Base-by-base conservation (phyloP, 2,329 filamentous ascomycete genomes). In the Arthrobotrys entomopaga region DNA sequence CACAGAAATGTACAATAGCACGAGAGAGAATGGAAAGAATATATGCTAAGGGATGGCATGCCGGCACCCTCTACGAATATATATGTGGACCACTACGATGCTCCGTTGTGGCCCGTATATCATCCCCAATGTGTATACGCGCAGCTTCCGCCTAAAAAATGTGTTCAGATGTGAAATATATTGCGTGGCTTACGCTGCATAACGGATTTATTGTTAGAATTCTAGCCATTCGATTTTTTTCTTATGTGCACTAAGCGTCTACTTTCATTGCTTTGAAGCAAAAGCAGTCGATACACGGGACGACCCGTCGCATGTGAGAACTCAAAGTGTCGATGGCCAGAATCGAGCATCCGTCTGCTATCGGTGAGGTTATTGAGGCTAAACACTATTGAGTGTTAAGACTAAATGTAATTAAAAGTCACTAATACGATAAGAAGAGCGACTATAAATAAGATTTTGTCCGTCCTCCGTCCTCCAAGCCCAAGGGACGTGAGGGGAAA, bases 201-300 rank as follows among this genome's bases (percentile, higher is more conserved):
- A 19, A 43, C 38, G 53, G 34, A 43, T 13, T 57, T 13, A 34
- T 43, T 10, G 19, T 42, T 43, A 57, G n/a, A 15, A 38, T 24
- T 20, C 53, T 57, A 57, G 53, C 53, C 53, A 57, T 43, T 57
- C 53, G 5, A 57, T 15, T 57, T 57, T 56, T 43, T 34, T 34
- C 29, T 34, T 5, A 34, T 8, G 7, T 34, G 29, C 29, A 34
- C 29, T 34, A 22, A 57, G 16, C 16, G 16, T 54, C 6, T 40
- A 13, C 34, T 24, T 11, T 42, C 34, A n/a, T 57, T 24, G 34
- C 15, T 16, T 22, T 38, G 16, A 24, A 38, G 13, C n/a, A n/a
- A 42, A 20, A 24, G 15, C 26, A 29, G 54, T n/a, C 42, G 19
- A 24, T 46, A 26, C 54, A 46, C 40, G 42, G 56, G 56, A 48